These are phyloP conservation scores for Ophiostoma himal-ulmi DNA, from an alignment of 2,329 filamentous ascomycete genomes.

Conservation along the genomic window DNA sequence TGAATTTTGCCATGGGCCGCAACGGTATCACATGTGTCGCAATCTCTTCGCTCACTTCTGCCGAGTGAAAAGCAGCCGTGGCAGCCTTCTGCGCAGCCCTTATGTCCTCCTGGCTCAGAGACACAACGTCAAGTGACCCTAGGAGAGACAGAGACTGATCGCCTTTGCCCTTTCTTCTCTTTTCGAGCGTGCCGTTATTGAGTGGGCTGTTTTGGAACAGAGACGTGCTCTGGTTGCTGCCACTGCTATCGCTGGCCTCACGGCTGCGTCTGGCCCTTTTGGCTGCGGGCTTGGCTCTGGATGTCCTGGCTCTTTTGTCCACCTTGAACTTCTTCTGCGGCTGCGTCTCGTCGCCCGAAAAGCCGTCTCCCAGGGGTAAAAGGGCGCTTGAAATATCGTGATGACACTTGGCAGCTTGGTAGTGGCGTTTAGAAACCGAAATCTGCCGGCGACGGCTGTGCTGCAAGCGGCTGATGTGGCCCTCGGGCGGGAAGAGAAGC, in stretches of 20 bases:
- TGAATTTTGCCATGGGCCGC: background rate
- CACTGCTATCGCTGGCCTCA: conserved; percentile 1
- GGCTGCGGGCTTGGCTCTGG: background rate
- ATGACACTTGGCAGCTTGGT: background rate
- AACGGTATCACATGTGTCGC: background rate
- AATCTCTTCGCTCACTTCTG: background rate
- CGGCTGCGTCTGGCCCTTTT: background rate
- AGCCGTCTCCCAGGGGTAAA: conserved; percentile 23
- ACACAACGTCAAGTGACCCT: conserved; percentile 21
- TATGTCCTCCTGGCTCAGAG: conserved; percentile 15
- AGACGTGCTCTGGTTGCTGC: conserved; percentile 5
- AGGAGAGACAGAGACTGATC: conserved; percentile 16
- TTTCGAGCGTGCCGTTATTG: background rate
- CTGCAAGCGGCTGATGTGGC: background rate
- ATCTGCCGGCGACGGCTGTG: background rate
- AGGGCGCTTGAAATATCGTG: background rate
- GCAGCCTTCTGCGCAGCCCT: background rate
- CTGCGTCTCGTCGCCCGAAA: conserved; percentile 24
- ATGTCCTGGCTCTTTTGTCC: background rate
- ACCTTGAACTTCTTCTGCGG: background rate
- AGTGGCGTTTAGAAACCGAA: background rate
- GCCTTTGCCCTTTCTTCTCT: conserved; percentile 13
- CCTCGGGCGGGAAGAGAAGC: background rate
- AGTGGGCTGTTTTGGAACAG: background rate
- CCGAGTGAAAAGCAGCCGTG: background rate